phyloP scores from a whole-genome alignment of 2,329 filamentous ascomycete genomes.

The Nemania sp. region DNA sequence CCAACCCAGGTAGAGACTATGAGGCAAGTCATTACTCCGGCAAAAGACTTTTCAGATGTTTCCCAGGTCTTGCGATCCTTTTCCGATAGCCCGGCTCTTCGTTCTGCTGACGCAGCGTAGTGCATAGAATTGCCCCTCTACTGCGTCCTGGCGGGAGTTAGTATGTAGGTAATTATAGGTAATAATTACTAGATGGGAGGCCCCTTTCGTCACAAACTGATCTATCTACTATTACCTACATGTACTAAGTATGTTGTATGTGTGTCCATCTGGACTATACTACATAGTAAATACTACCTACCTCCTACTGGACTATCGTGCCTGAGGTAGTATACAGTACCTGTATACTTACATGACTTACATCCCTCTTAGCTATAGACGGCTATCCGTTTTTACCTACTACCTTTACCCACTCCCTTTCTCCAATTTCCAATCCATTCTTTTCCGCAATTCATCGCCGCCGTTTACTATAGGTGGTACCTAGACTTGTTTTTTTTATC shows the following conservation, averaged over 20 bases:
- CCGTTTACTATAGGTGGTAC: neutral
- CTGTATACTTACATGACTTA: no score
- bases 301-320: no score
- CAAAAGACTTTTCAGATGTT: conserved; percentile 6
- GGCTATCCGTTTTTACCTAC: conserved; percentile 15
- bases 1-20: neutral
- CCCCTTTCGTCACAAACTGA: conserved; percentile 1
- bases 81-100: conserved; percentile 34
- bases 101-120: conserved; percentile 22
- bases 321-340: neutral
- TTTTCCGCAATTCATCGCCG: conserved; percentile 6
- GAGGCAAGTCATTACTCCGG: neutral
- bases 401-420: conserved; percentile 25
- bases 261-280: no score
- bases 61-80: neutral
- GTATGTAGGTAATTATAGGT: neutral
- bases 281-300: neutral
- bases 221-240: neutral
- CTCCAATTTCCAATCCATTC: conserved; percentile 22
- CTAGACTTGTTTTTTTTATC: conserved; percentile 26
- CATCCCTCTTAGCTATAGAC: neutral
- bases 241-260: neutral
- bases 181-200: conserved; percentile 8
- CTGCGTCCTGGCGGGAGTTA: neutral
- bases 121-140: conserved; percentile 10